Percentiles rank a stretch among this genome's conserved stretches.
Conservation (phyloP, 805 yeast genomes). For the Teunomyces panamensis region DNA sequence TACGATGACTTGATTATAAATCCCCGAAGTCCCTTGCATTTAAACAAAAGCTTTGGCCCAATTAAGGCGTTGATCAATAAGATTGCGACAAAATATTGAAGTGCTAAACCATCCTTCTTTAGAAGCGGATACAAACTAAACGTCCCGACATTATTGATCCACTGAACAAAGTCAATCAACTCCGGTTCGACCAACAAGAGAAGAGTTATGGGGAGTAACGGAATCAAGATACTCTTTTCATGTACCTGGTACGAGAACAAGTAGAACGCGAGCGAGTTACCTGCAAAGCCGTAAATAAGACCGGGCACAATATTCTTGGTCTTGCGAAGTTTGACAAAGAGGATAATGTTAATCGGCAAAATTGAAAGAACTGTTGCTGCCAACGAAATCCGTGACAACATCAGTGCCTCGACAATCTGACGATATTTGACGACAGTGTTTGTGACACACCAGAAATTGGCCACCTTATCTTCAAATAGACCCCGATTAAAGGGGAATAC, state of each 20-base stretch:
- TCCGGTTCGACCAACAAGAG: slow-evolving; percentile 54
- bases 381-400: slow-evolving; percentile 60
- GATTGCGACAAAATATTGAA: slow-evolving; percentile 68
- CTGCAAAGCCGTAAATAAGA: slow-evolving; percentile 66
- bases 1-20: slow-evolving; percentile 26
- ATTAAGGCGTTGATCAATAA: slow-evolving; percentile 76
- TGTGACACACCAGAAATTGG: slow-evolving; percentile 96
- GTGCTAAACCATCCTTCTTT: slow-evolving; percentile 64
- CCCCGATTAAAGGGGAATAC: slow-evolving; percentile 94
- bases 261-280: slow-evolving; percentile 83
- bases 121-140: slow-evolving; percentile 89
- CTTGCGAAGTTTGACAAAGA: slow-evolving; percentile 11
- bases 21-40: slow-evolving; percentile 23
- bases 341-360: slow-evolving; percentile 19
- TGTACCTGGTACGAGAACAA: slow-evolving; percentile 95
- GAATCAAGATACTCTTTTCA: slow-evolving; percentile 86
- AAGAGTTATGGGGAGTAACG: slow-evolving; percentile 79
- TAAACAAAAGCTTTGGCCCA: slow-evolving; percentile 33
- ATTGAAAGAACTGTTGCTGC: slow-evolving; percentile 45
- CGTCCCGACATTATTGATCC: slow-evolving; percentile 82
- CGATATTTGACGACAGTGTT: slow-evolving; percentile 75
- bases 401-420: slow-evolving; percentile 46
- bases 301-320: slow-evolving; percentile 15
- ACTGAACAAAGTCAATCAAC: slow-evolving; percentile 69
- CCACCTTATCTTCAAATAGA: slow-evolving; percentile 94